Conservation (phyloP, 139 green algal species). For the Yamagishiella unicocca region DNA sequence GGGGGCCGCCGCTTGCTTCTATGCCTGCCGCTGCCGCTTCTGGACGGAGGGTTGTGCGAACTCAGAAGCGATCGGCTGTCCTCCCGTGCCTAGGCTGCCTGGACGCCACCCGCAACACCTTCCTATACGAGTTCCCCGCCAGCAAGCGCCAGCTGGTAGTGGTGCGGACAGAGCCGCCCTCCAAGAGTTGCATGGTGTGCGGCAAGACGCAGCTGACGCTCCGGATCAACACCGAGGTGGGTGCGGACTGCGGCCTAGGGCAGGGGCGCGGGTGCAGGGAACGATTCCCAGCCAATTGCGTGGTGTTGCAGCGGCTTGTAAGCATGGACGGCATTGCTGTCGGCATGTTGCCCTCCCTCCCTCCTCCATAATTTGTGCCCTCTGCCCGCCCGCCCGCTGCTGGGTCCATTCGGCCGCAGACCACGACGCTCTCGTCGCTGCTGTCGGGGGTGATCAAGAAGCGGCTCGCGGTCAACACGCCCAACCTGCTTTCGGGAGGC, state of each 20-base stretch:
- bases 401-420: constrained; percentile 18
- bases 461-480: constrained; percentile 73
- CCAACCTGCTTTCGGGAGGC: constrained; percentile 60
- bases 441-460: constrained; percentile 81
- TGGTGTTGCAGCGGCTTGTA: too few relatives aligned
- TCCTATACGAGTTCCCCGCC: constrained; percentile 60
- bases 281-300: too few relatives aligned
- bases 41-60: too few relatives aligned
- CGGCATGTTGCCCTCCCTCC: too few relatives aligned
- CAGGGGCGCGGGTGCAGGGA: too few relatives aligned
- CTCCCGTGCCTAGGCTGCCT: constrained; percentile 20
- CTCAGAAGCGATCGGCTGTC: too few relatives aligned
- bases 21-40: too few relatives aligned
- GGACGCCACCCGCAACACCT: constrained; percentile 54
- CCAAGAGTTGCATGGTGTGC: constrained; percentile 84
- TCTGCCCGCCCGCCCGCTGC: background rate
- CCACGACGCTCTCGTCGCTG: constrained; percentile 73
- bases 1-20: too few relatives aligned
- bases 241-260: too few relatives aligned
- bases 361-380: background rate
- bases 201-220: constrained; percentile 75
- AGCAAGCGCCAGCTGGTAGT: constrained; percentile 50
- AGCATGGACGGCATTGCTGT: too few relatives aligned
- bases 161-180: constrained; percentile 48
- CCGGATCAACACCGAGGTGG: constrained; percentile 64